Conservation (phyloP, 2,329 filamentous ascomycete species). For the Sordariomycetes sp. region DNA sequence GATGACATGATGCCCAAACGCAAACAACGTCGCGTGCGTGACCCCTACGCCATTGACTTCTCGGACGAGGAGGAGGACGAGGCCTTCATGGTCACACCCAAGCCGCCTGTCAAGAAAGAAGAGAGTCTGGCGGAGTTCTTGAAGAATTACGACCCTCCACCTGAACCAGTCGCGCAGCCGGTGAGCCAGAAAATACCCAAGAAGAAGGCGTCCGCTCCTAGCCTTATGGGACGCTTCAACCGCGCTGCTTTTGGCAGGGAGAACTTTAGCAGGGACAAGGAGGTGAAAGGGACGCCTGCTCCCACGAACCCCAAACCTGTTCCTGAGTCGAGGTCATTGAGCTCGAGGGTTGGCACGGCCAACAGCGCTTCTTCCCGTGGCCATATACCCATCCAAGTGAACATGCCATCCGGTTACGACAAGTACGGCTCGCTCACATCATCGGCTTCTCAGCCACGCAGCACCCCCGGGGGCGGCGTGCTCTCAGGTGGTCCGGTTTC, state of each 20-base stretch:
- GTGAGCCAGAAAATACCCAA: slow-evolving; percentile 33
- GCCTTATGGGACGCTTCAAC: slow-evolving; percentile 51
- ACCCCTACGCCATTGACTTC: slow-evolving; percentile 88
- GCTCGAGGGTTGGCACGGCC: slow-evolving; percentile 23
- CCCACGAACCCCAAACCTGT: slow-evolving; percentile 5
- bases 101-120: slow-evolving; percentile 36
- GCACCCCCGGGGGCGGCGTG: slow-evolving; percentile 6
- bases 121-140: slow-evolving; percentile 70
- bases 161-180: slow-evolving; percentile 29
- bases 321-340: slow-evolving; percentile 23
- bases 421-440: slow-evolving; percentile 28
- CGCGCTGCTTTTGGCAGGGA: slow-evolving; percentile 19
- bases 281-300: neutral
- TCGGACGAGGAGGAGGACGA: slow-evolving; percentile 59
- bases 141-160: slow-evolving; percentile 58
- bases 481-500: slow-evolving; percentile 12
- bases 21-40: slow-evolving; percentile 69
- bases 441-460: slow-evolving; percentile 12
- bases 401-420: slow-evolving; percentile 34
- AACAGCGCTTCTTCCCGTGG: slow-evolving; percentile 17
- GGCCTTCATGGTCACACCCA: slow-evolving; percentile 25
- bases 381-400: slow-evolving; percentile 45
- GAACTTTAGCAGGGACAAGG: slow-evolving; percentile 12
- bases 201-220: slow-evolving; percentile 56
- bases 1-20: slow-evolving; percentile 55